Evolutionary conservation across 768 basidiomycete species (phyloP).

Genomic region (Harrya chromipes): DNA sequence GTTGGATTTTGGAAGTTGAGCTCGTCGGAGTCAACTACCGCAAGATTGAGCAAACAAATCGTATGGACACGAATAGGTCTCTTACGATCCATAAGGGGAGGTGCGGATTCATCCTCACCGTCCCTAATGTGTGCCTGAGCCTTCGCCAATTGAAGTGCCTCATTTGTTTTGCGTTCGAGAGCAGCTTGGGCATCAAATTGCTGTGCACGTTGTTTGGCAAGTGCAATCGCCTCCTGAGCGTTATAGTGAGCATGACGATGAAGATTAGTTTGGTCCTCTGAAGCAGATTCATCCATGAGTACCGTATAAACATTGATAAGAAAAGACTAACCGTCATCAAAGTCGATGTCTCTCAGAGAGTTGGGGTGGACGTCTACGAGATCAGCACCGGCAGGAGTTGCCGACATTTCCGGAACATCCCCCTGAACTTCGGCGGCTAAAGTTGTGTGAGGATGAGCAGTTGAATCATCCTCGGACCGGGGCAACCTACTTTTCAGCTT

Average conservation of each 20-base stretch:
- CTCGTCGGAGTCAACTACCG: constrained; percentile 88
- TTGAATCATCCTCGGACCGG: constrained; percentile 14
- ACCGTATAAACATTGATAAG: neutral
- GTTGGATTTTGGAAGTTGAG: constrained; percentile 99
- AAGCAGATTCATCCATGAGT: constrained; percentile 3
- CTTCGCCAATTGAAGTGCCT: constrained; percentile 69
- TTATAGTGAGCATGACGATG: constrained; percentile 82
- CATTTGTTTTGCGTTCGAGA: constrained; percentile 75
- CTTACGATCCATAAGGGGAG: constrained; percentile 73
- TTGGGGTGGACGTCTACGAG: constrained; percentile 51
- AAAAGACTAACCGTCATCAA: constrained; percentile 73
- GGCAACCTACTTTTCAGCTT: constrained; percentile 78
- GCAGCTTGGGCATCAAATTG: constrained; percentile 86
- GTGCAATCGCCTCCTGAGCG: constrained; percentile 82
- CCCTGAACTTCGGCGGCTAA: constrained; percentile 79
- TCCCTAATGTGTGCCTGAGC: constrained; percentile 43
- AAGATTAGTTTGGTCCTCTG: constrained; percentile 87
- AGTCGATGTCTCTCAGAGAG: constrained; percentile 74
- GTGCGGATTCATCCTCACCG: constrained; percentile 39
- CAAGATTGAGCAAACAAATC: constrained; percentile 1
- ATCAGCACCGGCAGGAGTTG: constrained; percentile 55
- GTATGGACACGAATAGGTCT: constrained; percentile 2
- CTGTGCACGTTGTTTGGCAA: constrained; percentile 74
- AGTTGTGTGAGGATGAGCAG: constrained; percentile 12
- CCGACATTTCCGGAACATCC: constrained; percentile 39